phyloP scores from a whole-genome alignment of 1,284 basidiomycete species.

The Irpex rosettiformis region DNA sequence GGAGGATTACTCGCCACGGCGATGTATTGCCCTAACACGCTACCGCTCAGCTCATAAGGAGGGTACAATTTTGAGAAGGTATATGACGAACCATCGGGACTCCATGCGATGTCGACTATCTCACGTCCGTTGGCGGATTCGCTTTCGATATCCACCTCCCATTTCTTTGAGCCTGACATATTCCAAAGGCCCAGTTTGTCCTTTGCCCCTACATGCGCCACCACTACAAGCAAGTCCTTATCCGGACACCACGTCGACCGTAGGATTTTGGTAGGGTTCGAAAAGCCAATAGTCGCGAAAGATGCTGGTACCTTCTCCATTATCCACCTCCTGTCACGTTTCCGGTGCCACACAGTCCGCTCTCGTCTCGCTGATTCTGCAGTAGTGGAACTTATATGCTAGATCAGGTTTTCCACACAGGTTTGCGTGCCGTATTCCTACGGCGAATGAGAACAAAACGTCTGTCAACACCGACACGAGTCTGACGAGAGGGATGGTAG shows the following conservation, averaged over 20 bases:
- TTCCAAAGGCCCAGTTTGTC: conserved; percentile 77
- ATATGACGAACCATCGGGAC: conserved; percentile 65
- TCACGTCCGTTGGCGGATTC: conserved; percentile 43
- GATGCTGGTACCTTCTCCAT: conserved; percentile 28
- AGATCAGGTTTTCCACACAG: too few species aligned
- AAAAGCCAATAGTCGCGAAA: conserved; percentile 55
- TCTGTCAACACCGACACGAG: too few species aligned
- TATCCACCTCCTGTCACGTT: neutral
- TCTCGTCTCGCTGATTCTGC: too few species aligned
- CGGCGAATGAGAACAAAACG: too few species aligned
- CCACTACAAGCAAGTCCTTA: conserved; percentile 71
- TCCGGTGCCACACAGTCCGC: neutral
- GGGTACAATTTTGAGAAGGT: conserved; percentile 8
- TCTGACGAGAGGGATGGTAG: too few species aligned
- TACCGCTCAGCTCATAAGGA: conserved; percentile 17
- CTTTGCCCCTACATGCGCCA: conserved; percentile 59
- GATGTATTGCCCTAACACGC: conserved; percentile 58
- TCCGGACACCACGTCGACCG: conserved; percentile 75
- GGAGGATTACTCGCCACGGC: conserved; percentile 71
- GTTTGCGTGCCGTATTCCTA: too few species aligned
- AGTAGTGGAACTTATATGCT: too few species aligned
- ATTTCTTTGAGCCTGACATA: conserved; percentile 71
- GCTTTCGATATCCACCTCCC: conserved; percentile 63
- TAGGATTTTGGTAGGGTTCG: conserved; percentile 54
- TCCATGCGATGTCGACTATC: conserved; percentile 68